Evolutionary conservation across 2,329 filamentous ascomycete species (phyloP).

Genomic region (Moelleriella libera): DNA sequence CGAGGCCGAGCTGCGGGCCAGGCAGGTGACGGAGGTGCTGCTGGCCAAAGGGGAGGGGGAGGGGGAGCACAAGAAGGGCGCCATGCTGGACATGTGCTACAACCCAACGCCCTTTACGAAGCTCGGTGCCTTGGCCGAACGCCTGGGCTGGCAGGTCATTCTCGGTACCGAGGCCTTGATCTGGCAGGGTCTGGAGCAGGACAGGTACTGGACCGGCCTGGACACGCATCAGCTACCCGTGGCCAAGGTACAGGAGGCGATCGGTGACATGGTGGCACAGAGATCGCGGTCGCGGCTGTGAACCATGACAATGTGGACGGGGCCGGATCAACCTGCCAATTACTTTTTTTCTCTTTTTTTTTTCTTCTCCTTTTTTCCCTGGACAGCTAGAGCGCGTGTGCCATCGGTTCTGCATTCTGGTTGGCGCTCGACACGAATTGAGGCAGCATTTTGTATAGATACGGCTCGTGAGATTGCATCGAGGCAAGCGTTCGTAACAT

Average conservation of each 20-base stretch:
- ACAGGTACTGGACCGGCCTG: slow-evolving; percentile 50
- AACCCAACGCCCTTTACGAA: slow-evolving; percentile 58
- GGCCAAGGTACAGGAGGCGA: slow-evolving; percentile 38
- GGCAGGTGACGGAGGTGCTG: slow-evolving; percentile 38
- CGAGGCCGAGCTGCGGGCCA: slow-evolving; percentile 43
- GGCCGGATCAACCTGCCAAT: too few relatives aligned
- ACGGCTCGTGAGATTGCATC: too few relatives aligned
- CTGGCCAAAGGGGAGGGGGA: slow-evolving; percentile 24
- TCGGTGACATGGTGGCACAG: slow-evolving; percentile 26
- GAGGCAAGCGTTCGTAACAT: too few relatives aligned
- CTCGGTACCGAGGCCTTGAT: slow-evolving; percentile 65
- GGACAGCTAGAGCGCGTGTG: too few relatives aligned
- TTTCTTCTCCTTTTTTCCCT: too few relatives aligned
- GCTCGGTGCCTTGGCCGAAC: slow-evolving; percentile 46
- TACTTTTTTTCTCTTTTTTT: too few relatives aligned
- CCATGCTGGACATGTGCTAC: slow-evolving; percentile 73
- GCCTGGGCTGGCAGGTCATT: slow-evolving; percentile 57
- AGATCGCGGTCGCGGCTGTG: slow-evolving; percentile 11
- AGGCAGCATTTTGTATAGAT: too few relatives aligned
- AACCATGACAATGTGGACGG: neutral
- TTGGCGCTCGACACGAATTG: too few relatives aligned
- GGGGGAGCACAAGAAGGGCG: slow-evolving; percentile 38
- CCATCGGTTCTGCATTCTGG: too few relatives aligned
- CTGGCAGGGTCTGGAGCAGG: slow-evolving; percentile 62
- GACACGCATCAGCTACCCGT: slow-evolving; percentile 44